These are phyloP conservation scores for Chytriomyces confervae DNA, from an alignment of 192 early-diverging fungal species.

Conservation along the genomic window DNA sequence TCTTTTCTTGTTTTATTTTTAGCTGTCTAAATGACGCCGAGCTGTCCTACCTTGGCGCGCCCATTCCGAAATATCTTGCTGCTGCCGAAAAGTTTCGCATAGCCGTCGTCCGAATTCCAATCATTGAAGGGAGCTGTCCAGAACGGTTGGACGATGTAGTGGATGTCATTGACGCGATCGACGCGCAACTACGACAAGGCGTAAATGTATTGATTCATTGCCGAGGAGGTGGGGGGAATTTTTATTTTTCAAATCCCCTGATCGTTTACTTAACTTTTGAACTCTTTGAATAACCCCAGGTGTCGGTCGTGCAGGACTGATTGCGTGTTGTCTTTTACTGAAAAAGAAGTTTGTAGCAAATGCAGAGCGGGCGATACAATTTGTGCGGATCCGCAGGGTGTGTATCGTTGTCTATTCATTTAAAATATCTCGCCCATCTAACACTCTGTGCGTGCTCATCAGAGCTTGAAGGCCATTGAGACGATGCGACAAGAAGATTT, in stretches of 20 bases:
- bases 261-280: constrained; percentile 12
- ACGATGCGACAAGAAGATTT: constrained; percentile 70
- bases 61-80: constrained; percentile 63
- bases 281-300: constrained; percentile 43
- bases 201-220: constrained; percentile 72
- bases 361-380: constrained; percentile 61
- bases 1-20: constrained; percentile 21
- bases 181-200: constrained; percentile 52
- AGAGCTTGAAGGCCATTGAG: constrained; percentile 73
- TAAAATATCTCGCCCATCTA: no score
- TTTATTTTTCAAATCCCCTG: neutral
- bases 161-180: constrained; percentile 56
- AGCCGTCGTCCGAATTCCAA: constrained; percentile 69
- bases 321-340: constrained; percentile 77
- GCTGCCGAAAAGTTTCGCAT: constrained; percentile 59
- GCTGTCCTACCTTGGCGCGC: constrained; percentile 69
- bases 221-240: constrained; percentile 53
- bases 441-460: neutral
- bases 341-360: constrained; percentile 55
- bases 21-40: constrained; percentile 73
- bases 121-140: constrained; percentile 72
- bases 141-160: constrained; percentile 63
- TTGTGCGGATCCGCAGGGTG: constrained; percentile 60
- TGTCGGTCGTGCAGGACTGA: constrained; percentile 76
- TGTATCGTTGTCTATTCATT: neutral